Conservation (phyloP, 352 stramenopile genomes). For the Phytophthora sp. region DNA sequence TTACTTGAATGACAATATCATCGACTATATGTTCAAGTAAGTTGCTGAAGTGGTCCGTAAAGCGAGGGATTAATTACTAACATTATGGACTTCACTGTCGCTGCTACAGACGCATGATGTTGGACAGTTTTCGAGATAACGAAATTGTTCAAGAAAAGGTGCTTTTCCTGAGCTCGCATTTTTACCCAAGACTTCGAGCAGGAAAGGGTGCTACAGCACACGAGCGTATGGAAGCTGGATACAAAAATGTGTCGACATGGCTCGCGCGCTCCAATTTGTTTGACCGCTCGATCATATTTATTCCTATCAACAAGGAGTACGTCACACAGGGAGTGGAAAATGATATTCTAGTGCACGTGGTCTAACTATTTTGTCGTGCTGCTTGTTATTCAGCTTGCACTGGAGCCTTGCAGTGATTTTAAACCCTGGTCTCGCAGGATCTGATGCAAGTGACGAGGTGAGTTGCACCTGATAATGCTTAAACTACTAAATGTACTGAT, state of each 20-base stretch:
- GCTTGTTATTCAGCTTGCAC: conserved; percentile 57
- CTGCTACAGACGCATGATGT: conserved; percentile 54
- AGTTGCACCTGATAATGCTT: not conserved
- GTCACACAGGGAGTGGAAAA: conserved; percentile 11
- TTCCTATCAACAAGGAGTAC: conserved; percentile 89
- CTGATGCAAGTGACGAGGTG: conserved; percentile 41
- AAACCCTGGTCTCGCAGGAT: conserved; percentile 60
- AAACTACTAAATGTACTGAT: conserved; percentile 1
- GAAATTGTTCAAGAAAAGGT: conserved; percentile 68
- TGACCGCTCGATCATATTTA: conserved; percentile 77
- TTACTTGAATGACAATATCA: conserved; percentile 93
- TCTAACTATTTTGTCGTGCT: conserved; percentile 13
- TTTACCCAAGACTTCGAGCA: conserved; percentile 68
- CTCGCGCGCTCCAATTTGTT: conserved; percentile 71
- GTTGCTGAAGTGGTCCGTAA: conserved; percentile 3
- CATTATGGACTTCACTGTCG: not conserved
- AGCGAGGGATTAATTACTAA: conserved; percentile 1
- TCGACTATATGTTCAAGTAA: conserved; percentile 93
- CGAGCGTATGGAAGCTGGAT: conserved; percentile 61
- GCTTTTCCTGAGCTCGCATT: conserved; percentile 81
- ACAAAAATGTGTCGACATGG: conserved; percentile 84
- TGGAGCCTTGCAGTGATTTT: conserved; percentile 86
- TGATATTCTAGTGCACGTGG: not conserved
- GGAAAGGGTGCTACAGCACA: conserved; percentile 41
- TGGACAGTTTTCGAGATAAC: conserved; percentile 52